A percentile compares a stretch with the other conserved stretches of the same genome.
Conservation (phyloP, 345 rosid genomes). For the Salix dunnii region DNA sequence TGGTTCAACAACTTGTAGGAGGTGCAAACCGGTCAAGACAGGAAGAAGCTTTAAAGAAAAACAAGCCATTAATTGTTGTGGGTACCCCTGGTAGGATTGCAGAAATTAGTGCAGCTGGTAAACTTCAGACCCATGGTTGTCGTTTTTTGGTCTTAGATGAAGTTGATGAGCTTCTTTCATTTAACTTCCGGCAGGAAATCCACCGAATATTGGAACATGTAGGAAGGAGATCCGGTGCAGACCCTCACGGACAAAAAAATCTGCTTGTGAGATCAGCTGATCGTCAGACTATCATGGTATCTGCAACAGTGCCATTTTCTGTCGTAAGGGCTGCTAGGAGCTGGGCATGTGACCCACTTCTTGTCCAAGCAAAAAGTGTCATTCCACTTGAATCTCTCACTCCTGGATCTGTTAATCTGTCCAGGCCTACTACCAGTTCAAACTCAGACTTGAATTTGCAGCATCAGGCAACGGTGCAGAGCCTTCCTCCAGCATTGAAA, state of each 20-base stretch:
- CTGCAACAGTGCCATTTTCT: constrained; percentile 90
- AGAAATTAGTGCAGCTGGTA: constrained; percentile 91
- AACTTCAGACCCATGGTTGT: constrained; percentile 82
- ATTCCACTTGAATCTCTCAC: constrained; percentile 52
- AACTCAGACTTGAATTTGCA: constrained; percentile 36
- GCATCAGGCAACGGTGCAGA: constrained; percentile 53
- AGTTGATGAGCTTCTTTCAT: constrained; percentile 87
- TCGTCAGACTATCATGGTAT: constrained; percentile 74
- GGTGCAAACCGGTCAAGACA: constrained; percentile 94
- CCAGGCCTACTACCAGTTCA: constrained; percentile 34
- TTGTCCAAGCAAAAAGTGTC: constrained; percentile 72
- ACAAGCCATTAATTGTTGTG: constrained; percentile 80
- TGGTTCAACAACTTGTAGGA: constrained; percentile 92
- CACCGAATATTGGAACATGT: constrained; percentile 87
- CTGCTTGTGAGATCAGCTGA: constrained; percentile 35
- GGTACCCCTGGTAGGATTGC: constrained; percentile 96
- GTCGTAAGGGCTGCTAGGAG: constrained; percentile 89
- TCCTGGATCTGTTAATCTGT: constrained; percentile 41
- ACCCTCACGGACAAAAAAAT: constrained; percentile 29
- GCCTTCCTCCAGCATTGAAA: constrained; percentile 81
- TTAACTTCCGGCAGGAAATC: constrained; percentile 84
- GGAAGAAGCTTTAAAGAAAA: constrained; percentile 94
- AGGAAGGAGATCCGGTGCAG: constrained; percentile 64
- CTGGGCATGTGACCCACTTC: constrained; percentile 78
- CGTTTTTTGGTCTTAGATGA: constrained; percentile 86